Conservation (phyloP, 1,284 basidiomycete species). For the Apiotrichum domesticum region DNA sequence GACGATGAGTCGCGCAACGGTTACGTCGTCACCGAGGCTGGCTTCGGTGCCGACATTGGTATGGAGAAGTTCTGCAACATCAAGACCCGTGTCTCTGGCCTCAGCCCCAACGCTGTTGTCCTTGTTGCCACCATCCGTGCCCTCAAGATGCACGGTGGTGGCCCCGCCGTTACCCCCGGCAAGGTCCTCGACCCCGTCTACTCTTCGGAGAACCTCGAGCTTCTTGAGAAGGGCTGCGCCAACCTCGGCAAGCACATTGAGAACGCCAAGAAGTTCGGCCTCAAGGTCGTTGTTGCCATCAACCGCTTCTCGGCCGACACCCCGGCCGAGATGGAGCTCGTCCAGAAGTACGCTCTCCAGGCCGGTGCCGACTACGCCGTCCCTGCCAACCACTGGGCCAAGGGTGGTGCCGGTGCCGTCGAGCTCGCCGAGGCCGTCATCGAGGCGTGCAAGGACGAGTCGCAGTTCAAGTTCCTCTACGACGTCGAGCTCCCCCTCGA, state of each 20-base stretch:
- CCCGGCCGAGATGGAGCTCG: conserved; percentile 77
- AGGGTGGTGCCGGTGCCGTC: conserved; percentile 81
- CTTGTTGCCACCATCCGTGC: conserved; percentile 97
- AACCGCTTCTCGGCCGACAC: conserved; percentile 96
- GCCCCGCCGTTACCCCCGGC: conserved; percentile 93
- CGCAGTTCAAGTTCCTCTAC: conserved; percentile 84
- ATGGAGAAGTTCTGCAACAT: conserved; percentile 99
- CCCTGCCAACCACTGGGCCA: conserved; percentile 93
- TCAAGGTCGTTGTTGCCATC: conserved; percentile 94
- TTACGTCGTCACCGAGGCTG: conserved; percentile 96
- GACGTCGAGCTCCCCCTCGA: conserved; percentile 76
- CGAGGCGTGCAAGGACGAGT: conserved; percentile 72
- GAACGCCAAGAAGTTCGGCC: conserved; percentile 90
- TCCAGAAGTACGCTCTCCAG: conserved; percentile 70
- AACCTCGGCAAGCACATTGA: conserved; percentile 92
- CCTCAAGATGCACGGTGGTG: conserved; percentile 98
- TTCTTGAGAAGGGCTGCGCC: conserved; percentile 83
- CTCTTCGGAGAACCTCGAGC: conserved; percentile 86
- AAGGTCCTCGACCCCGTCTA: conserved; percentile 92
- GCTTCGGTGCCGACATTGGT: conserved; percentile 98
- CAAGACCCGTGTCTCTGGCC: conserved; percentile 91
- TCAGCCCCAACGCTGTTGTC: conserved; percentile 87
- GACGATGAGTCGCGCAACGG: conserved; percentile 74
- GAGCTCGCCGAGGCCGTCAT: conserved; percentile 83
- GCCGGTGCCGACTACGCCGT: conserved; percentile 94